These are phyloP conservation scores for Casuarina cunninghamiana DNA, from an alignment of 306 rosid genomes.

Conservation along the genomic window DNA sequence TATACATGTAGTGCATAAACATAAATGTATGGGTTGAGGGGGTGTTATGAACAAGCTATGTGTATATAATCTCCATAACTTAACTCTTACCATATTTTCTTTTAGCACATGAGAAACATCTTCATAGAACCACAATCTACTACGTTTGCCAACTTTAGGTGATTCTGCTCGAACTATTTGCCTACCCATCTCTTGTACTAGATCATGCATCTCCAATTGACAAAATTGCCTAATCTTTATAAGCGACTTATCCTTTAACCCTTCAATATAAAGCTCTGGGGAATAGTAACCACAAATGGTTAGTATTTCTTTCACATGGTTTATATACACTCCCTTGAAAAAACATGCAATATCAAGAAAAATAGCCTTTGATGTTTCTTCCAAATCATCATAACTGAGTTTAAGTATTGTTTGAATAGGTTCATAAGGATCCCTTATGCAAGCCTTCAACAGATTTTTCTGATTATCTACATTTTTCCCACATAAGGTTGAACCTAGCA, in stretches of 20 bases:
- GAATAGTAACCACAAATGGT: background rate
- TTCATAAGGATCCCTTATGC: too few relatives aligned
- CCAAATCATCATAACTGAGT: conserved; percentile 32
- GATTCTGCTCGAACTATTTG: conserved; percentile 28
- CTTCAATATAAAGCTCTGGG: conserved; percentile 9
- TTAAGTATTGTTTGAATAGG: background rate
- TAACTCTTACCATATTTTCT: conserved; percentile 15
- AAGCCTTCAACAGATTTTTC: too few relatives aligned
- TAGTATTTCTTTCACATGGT: background rate
- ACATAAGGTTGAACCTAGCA: too few relatives aligned
- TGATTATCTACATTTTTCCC: too few relatives aligned
- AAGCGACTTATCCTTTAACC: conserved; percentile 25
- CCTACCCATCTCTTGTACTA: conserved; percentile 29
- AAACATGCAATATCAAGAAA: conserved; percentile 39
- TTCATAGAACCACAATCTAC: conserved; percentile 25
- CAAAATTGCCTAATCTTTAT: background rate
- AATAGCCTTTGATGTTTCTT: conserved; percentile 16
- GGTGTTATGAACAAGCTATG: too few relatives aligned
- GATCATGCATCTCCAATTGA: conserved; percentile 35
- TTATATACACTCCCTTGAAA: conserved; percentile 8
- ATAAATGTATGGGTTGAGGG: too few relatives aligned
- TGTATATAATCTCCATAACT: too few relatives aligned
- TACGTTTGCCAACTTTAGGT: conserved; percentile 25
- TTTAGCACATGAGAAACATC: conserved; percentile 23
- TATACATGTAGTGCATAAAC: too few relatives aligned